Conservation (phyloP, 164 flowering plant species). For the Chloranthus sessilifolius region DNA sequence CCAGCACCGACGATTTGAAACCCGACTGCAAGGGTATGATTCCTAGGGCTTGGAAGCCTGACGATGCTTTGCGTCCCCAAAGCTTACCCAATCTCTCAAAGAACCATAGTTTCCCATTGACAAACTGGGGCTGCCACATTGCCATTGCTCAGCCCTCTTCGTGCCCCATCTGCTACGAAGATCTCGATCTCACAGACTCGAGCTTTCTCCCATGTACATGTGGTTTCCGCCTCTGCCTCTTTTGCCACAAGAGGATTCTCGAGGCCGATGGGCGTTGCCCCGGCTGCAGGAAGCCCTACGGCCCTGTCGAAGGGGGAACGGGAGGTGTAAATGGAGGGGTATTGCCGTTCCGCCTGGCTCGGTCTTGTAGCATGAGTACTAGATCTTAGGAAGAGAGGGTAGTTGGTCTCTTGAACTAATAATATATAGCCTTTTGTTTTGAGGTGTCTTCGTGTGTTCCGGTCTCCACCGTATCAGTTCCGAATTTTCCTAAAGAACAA, state of each 20-base stretch:
- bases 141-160: constrained; percentile 43
- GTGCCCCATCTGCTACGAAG: constrained; percentile 90
- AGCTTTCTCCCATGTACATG: constrained; percentile 84
- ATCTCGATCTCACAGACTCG: constrained; percentile 73
- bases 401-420: too few species aligned
- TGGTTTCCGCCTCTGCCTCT: constrained; percentile 86
- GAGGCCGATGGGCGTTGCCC: constrained; percentile 93
- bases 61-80: constrained; percentile 78
- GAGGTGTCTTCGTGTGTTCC: constrained; percentile 10
- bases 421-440: constrained; percentile 14
- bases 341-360: constrained; percentile 47
- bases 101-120: too few species aligned
- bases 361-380: constrained; percentile 67
- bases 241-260: constrained; percentile 91
- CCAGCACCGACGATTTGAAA: constrained; percentile 14
- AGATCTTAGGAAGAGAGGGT: constrained; percentile 51
- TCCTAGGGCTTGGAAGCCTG: constrained; percentile 78
- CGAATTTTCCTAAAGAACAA: constrained; percentile 20
- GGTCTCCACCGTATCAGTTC: constrained; percentile 15
- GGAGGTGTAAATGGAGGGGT: constrained; percentile 35
- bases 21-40: constrained; percentile 19
- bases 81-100: constrained; percentile 75
- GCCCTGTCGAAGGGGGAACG: constrained; percentile 33
- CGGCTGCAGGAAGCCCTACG: constrained; percentile 76
- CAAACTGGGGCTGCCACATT: constrained; percentile 34